These are phyloP conservation scores for Ganoderma leucocontextum DNA, from an alignment of 1,284 basidiomycete species.

Conservation along the genomic window DNA sequence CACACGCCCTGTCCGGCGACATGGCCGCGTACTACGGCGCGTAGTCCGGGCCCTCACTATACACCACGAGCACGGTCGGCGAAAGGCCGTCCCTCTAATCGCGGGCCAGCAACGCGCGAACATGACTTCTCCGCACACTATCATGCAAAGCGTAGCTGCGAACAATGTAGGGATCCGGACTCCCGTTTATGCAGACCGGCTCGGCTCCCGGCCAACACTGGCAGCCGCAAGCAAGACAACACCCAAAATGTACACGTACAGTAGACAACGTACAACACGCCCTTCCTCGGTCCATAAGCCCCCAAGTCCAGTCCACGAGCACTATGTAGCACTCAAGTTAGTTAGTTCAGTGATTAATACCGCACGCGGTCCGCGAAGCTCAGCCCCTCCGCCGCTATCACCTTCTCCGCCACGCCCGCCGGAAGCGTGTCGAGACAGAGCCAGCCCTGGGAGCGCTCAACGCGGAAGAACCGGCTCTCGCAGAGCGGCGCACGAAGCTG, in stretches of 20 bases:
- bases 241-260: neutral
- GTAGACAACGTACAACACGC: neutral
- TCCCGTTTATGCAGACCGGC: too few species aligned
- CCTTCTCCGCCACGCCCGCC: slow-evolving; percentile 10
- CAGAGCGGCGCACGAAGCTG: neutral
- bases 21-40: too few species aligned
- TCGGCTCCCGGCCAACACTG: too few species aligned
- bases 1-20: too few species aligned
- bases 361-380: slow-evolving; percentile 26
- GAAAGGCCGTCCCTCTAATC: too few species aligned
- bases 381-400: slow-evolving; percentile 20
- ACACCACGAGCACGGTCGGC: too few species aligned
- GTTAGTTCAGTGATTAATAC: slow-evolving; percentile 12
- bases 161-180: too few species aligned
- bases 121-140: too few species aligned
- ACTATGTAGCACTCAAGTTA: neutral
- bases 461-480: slow-evolving; percentile 27
- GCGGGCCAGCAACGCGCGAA: too few species aligned
- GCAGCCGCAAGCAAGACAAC: neutral
- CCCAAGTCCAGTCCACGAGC: neutral
- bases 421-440: slow-evolving; percentile 26
- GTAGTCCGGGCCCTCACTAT: too few species aligned
- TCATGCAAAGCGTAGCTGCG: too few species aligned
- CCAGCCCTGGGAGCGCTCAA: slow-evolving; percentile 23
- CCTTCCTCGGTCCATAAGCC: neutral